Conservation (phyloP, 164 flowering plant species). For the Cinnamomum micranthum region DNA sequence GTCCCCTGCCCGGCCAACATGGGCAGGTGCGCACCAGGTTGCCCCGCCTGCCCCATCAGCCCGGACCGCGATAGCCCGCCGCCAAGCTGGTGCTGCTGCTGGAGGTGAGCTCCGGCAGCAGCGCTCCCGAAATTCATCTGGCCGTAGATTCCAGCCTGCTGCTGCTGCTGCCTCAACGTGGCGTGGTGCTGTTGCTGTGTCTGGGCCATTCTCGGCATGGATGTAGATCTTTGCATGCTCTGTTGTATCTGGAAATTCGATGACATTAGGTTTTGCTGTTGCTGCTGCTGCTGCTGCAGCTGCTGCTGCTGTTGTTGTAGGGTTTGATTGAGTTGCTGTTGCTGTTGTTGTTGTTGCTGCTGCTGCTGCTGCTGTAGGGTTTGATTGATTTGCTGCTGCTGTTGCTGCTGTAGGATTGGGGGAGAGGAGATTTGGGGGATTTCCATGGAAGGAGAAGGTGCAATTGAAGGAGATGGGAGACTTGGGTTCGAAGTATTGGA, state of each 20-base stretch:
- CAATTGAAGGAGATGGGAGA: constrained; percentile 19
- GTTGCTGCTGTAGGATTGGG: constrained; percentile 20
- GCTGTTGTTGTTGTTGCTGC: neutral
- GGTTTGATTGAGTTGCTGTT: constrained; percentile 21
- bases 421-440: constrained; percentile 43
- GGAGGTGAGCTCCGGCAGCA: constrained; percentile 31
- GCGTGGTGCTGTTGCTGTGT: constrained; percentile 33
- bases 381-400: constrained; percentile 1
- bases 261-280: constrained; percentile 30
- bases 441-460: constrained; percentile 35
- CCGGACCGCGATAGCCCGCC: constrained; percentile 52
- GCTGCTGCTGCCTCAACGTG: constrained; percentile 33
- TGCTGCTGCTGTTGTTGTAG: constrained; percentile 13
- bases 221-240: constrained; percentile 53
- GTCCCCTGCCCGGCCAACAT: constrained; percentile 55
- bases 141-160: constrained; percentile 51
- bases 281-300: constrained; percentile 17
- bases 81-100: constrained; percentile 38
- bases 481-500: constrained; percentile 18
- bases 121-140: constrained; percentile 42
- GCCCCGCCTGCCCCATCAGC: constrained; percentile 61
- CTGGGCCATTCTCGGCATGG: constrained; percentile 52
- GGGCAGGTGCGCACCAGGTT: constrained; percentile 34
- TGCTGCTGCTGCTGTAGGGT: constrained; percentile 2
- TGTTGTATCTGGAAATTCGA: constrained; percentile 45